Evolutionary conservation across 495 filamentous ascomycete species (phyloP), one percentile per base, ranked within the genome.

Genomic region (Beverwykella pulmonaria): DNA sequence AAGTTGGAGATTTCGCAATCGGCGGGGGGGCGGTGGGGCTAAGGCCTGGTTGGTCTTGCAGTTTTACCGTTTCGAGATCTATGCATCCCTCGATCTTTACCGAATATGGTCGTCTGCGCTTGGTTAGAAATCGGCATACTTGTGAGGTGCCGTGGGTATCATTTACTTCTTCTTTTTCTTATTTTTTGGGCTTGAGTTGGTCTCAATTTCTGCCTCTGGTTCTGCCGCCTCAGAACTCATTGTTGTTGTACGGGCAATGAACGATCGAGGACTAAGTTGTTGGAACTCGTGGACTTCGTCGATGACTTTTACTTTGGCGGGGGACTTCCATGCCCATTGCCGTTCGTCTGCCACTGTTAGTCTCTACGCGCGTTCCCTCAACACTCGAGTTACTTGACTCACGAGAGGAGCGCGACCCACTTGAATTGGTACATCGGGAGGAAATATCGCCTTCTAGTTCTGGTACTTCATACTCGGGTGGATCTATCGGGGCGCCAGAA

Each of bases 231-330:
- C 69, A 1, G 54, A 53, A 48, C 60, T 68, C 19, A 48, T 20
- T 32, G 60, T 47, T 4, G 69, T 71, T 10, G 65, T 65, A 17
- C 61, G 59, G 1, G 59, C 34, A 34, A 71, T 52, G 56, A 60
- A 71, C 9, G 69, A 65, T 7, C 36, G 46, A 23, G 59, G 69
- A 30, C 55, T 61, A 1, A 71, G 56, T 39, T 68, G 64, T 39
- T 71, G 69, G 17, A 68, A 46, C 41, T 71, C 60, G 41, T 65
- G 50, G 46, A 68, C 61, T 39, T 71, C 65, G 29, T 68, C 61
- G 17, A 71, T 61, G 20, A 65, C 36, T 50, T 56, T 62, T 12
- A 56, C 39, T 39, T 59, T 61, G 19, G 46, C 61, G 4, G 26
- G 54, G 26, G 39, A 50, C 46, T 62, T 68, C 34, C 17, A 53